Evolutionary conservation across 257 asterid species (phyloP), one percentile per base, ranked within the genome.

Genomic region (Vinca minor): DNA sequence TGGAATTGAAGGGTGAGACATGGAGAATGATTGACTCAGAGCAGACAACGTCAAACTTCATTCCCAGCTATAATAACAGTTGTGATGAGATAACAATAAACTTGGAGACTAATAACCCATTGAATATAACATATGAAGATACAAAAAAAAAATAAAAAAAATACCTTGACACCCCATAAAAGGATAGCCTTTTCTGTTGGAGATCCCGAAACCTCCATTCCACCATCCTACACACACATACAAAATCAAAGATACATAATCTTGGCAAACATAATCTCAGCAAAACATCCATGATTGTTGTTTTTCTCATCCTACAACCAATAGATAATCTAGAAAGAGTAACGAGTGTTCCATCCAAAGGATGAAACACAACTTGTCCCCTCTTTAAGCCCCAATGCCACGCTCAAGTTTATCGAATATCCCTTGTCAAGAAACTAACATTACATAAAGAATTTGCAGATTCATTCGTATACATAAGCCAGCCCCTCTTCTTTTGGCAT

Each of bases 161-260:
- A n/a, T n/a, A 92, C 98, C 91, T 89, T 81, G 69, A 85, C 83
- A 59, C 94, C 98, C 98, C 98, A 92, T 35, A 82, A 80, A 73
- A 92, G 98, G 69, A 92, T 79, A 59, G 97, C 91, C 63, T 89
- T 89, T 75, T 92, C 98, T 57, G 98, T 92, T 67, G 98, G 98
- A 69, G 98, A 85, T 65, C 98, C 98, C 52, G 98, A 92, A 68
- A 92, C 77, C 83, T 87, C 97, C 50, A 70, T 34, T 60, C 66
- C 76, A 25, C 96, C 97, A 54, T 87, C 94, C 97, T 89, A 60
- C 0, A 72, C 49, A 54, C 18, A 49, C 25, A 38, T 39, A 18
- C 29, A 54, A 66, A 39, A 10, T 2, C 64, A 50, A 47, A 66
- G 58, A 58, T 17, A 66, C 9, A 44, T 48, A 34, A 3, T 63